Conservation (phyloP, 2,329 filamentous ascomycete species). For the Hortaea werneckii region DNA sequence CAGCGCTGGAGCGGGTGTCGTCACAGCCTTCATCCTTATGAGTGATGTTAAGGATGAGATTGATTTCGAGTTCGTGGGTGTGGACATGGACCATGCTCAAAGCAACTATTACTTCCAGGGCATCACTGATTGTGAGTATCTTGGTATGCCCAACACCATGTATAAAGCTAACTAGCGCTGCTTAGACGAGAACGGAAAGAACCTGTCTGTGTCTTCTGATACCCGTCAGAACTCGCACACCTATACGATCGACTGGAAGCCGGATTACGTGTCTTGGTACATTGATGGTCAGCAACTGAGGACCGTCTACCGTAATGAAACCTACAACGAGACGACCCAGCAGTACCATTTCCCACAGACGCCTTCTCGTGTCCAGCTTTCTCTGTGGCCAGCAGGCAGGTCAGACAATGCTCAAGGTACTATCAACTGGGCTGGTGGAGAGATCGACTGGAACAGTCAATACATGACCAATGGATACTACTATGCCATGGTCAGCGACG, state of each 20-base stretch:
- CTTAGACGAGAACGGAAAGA: conserved; percentile 63
- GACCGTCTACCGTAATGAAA: conserved; percentile 62
- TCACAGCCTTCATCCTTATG: conserved; percentile 94
- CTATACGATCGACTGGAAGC: conserved; percentile 89
- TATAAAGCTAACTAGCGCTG: not conserved
- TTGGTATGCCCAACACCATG: too few species aligned
- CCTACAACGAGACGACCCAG: conserved; percentile 75
- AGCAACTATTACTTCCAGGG: conserved; percentile 98
- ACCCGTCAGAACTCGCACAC: conserved; percentile 73
- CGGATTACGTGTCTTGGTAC: conserved; percentile 75
- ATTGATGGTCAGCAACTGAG: conserved; percentile 73
- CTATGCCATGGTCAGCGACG: conserved; percentile 66
- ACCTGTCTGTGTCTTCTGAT: conserved; percentile 54
- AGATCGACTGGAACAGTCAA: conserved; percentile 72
- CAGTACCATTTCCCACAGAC: conserved; percentile 86
- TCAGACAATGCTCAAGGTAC: conserved; percentile 72
- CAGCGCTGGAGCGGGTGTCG: conserved; percentile 73
- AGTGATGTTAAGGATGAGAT: conserved; percentile 97
- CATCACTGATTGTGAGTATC: conserved; percentile 69
- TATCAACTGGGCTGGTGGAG: conserved; percentile 81
- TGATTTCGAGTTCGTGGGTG: conserved; percentile 89
- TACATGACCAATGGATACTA: conserved; percentile 88
- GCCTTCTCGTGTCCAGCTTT: conserved; percentile 80
- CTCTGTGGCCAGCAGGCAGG: conserved; percentile 88
- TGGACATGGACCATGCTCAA: conserved; percentile 66